Conservation (phyloP, 768 basidiomycete species). For the Trametes punicea region DNA sequence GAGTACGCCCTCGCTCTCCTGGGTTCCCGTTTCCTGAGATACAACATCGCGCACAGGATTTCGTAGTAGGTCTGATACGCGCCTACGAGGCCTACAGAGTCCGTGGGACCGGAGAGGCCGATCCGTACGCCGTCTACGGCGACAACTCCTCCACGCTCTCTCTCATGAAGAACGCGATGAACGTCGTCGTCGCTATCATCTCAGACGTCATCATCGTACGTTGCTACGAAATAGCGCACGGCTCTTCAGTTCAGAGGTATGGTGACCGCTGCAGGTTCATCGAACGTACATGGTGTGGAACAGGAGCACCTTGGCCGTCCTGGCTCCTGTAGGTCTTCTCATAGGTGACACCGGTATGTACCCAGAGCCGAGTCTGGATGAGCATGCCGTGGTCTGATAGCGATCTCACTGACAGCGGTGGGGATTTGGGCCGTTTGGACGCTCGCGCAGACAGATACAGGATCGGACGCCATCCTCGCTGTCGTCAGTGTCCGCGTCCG, state of each 20-base stretch:
- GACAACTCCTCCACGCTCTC: not conserved
- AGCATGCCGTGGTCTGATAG: too few species aligned
- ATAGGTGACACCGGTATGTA: not conserved
- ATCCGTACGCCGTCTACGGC: not conserved
- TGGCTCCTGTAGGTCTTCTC: not conserved
- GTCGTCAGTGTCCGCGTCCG: conserved; percentile 2
- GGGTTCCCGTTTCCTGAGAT: not conserved
- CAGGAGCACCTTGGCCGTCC: not conserved
- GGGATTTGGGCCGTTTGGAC: conserved; percentile 7
- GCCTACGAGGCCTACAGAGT: not conserved
- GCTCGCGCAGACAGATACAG: not conserved
- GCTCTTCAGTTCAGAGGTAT: too few species aligned
- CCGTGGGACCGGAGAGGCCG: not conserved
- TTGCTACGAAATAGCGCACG: not conserved
- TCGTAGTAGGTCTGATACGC: not conserved
- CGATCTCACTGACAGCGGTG: not conserved
- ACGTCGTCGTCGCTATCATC: not conserved
- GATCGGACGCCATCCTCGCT: not conserved
- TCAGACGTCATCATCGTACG: conserved; percentile 11
- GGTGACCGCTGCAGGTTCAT: not conserved
- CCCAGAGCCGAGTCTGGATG: not conserved
- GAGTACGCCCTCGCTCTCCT: not conserved
- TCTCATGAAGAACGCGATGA: conserved; percentile 2
- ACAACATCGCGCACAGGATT: not conserved
- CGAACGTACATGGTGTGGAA: conserved; percentile 5